Evolutionary conservation across 148 eudicot species (phyloP), one percentile per base, ranked within the genome.

Genomic region (Mesembryanthemum crystallinum): DNA sequence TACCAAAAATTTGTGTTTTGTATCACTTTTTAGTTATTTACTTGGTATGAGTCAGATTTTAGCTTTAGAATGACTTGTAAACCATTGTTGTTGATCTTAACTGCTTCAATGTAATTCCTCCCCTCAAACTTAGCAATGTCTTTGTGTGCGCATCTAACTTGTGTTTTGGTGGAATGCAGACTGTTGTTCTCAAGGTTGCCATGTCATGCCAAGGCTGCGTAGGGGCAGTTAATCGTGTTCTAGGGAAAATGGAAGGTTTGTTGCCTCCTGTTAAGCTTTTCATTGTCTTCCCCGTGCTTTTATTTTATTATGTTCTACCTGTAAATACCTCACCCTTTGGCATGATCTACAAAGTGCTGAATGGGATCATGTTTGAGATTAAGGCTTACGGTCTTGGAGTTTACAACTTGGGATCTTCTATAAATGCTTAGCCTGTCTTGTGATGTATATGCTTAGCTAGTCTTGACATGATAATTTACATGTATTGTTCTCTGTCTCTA

Each of bases 191-290:
- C 77, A 89, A 86, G 86, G 98, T 93, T 88, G 85, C 79, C 84
- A 93, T 93, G 96, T 85, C 98, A 49, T 93, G 98, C 80, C 80
- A 87, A 86, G 98, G 98, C 45, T 93, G 98, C 69, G 86, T 83
- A 7, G 98, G 98, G 57, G 98, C 98, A 13, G 98, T 93, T 70
- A 83, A 88, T 79, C 79, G 98, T 82, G 98, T 89, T 66, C 66
- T 93, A 33, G 93, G 85, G 57, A 93, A 91, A 83, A 87, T 93
- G 98, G 96, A 91, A 77, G 98, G 98, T 93, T 51, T 67, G 90
- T 81, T 60, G 12, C 59, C 64, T 28, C 32, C 27, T 33, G 4
- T 6, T 63, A 24, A 3, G n/a, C 18, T 67, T 54, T 30, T 54
- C 17, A 14, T 67, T 79, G 21, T 5, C 59, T 25, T 7, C 29